Evolutionary conservation across 2,329 filamentous ascomycete genomes (phyloP), one percentile per base, ranked within the genome.

Genomic region (Fusarium sp.): DNA sequence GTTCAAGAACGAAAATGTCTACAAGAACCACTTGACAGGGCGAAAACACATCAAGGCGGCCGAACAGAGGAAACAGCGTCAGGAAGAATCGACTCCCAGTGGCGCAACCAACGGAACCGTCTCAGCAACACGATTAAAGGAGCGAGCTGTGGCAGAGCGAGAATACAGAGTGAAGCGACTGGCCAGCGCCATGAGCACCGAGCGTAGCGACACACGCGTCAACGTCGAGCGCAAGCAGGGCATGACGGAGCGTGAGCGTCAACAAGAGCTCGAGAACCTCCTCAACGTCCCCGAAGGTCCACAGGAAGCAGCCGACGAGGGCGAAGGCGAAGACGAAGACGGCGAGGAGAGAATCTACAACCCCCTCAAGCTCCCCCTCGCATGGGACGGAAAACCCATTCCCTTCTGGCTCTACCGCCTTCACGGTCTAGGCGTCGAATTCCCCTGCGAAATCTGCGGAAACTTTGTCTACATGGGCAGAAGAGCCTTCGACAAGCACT

Each of bases 381-480:
- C 93, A 2, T 99, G 96, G 96, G 96, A 99, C 73, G 96, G 96
- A 73, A 99, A 99, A 78, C 96, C 96, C 0, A 99, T 99, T 74
- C 96, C 96, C 0, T 99, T 96, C 83, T 99, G 96, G 96, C 86
- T 99, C 14, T 99, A 98, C 85, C 96, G 97, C 73, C 86, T 99
- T 14, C 96, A 99, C 77, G 96, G 96, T 1, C 83, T 99, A 25
- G 96, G 96, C 8, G 93, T 97, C 11, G 96, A 99, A 74, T 97
- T 97, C 73, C 86, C 91, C 0, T 99, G 96, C 83, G 95, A 99
- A 78, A 93, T 99, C 61, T 99, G 96, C 77, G 96, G 96, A 61
- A 98, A 98, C 80, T 97, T 93, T 76, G 93, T 97, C n/a, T 98
- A 98, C 83, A 97, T 97, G 91, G 96, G 96, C 14, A 87, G 96